These are phyloP conservation scores for Chlamydomonas sphaeroides DNA, from an alignment of 139 green algal genomes.

Conservation along the genomic window DNA sequence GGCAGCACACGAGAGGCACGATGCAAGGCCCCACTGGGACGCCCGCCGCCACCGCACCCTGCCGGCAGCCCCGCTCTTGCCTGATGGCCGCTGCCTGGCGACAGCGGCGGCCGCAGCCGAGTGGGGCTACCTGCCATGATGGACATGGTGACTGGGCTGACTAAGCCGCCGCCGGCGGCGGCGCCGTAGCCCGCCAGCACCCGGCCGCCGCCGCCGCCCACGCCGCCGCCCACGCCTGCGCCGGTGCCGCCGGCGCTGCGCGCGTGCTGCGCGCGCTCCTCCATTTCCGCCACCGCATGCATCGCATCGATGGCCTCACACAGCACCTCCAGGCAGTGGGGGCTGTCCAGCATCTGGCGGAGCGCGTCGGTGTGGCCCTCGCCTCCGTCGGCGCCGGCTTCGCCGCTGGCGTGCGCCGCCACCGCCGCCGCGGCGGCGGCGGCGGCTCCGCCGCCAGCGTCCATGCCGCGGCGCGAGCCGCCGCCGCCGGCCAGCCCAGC, in stretches of 20 bases:
- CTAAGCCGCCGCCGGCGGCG: too few species aligned
- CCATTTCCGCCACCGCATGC: constrained; percentile 4
- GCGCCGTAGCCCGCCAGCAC: background rate
- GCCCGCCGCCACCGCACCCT: too few species aligned
- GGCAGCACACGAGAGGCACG: too few species aligned
- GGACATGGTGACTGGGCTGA: background rate
- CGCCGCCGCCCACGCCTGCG: background rate
- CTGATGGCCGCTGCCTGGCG: too few species aligned
- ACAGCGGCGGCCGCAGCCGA: too few species aligned
- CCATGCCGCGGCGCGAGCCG: background rate
- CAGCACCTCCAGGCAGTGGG: constrained; percentile 3
- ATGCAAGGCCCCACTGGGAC: too few species aligned
- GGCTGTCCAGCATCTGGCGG: constrained; percentile 1
- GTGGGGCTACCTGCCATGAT: background rate
- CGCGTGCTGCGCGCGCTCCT: background rate
- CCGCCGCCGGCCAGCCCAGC: background rate
- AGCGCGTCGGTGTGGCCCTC: background rate
- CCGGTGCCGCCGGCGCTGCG: background rate
- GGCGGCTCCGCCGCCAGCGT: background rate
- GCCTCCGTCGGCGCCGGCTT: too few species aligned
- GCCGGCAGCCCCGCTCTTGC: too few species aligned
- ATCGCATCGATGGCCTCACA: constrained; percentile 21
- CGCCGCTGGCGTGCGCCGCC: background rate
- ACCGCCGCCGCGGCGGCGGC: too few species aligned
- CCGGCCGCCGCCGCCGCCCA: background rate